Conservation (phyloP, 495 filamentous ascomycete species). For the Aspergillus baeticus region DNA sequence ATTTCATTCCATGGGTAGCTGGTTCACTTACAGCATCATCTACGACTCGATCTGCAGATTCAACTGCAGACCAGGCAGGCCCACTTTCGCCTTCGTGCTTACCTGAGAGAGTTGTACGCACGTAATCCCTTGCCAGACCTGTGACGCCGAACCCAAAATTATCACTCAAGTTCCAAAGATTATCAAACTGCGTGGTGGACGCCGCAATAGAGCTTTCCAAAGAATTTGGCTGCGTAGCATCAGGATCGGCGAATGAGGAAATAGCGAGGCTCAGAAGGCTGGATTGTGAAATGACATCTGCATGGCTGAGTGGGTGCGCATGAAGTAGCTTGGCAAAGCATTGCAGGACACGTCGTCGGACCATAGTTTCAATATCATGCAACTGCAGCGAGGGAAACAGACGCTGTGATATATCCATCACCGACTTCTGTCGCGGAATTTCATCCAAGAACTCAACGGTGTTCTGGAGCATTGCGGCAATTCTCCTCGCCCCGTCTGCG, state of each 20-base stretch:
- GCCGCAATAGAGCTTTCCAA: constrained; percentile 90
- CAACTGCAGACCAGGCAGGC: constrained; percentile 59
- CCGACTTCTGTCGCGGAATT: constrained; percentile 77
- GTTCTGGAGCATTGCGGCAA: constrained; percentile 93
- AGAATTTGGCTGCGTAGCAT: constrained; percentile 78
- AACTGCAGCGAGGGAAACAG: constrained; percentile 85
- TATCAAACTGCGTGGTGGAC: constrained; percentile 86
- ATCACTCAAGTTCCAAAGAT: constrained; percentile 90
- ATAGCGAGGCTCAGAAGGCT: constrained; percentile 91
- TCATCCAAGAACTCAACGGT: constrained; percentile 84
- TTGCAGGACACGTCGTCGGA: constrained; percentile 86
- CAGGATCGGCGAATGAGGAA: constrained; percentile 89
- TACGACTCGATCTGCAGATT: constrained; percentile 65
- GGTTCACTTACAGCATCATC: constrained; percentile 58
- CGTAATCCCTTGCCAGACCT: constrained; percentile 76
- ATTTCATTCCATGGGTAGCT: not conserved
- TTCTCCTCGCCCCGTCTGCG: constrained; percentile 89
- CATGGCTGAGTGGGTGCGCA: constrained; percentile 75
- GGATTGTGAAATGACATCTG: constrained; percentile 83
- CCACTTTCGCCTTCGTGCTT: constrained; percentile 60
- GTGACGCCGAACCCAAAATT: constrained; percentile 94
- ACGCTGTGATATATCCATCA: constrained; percentile 83
- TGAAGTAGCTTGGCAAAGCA: constrained; percentile 90
- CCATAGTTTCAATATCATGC: constrained; percentile 92
- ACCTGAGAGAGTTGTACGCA: constrained; percentile 66